phyloP scores from a whole-genome alignment of 345 rosid species.

The Eucalyptus melliodora region DNA sequence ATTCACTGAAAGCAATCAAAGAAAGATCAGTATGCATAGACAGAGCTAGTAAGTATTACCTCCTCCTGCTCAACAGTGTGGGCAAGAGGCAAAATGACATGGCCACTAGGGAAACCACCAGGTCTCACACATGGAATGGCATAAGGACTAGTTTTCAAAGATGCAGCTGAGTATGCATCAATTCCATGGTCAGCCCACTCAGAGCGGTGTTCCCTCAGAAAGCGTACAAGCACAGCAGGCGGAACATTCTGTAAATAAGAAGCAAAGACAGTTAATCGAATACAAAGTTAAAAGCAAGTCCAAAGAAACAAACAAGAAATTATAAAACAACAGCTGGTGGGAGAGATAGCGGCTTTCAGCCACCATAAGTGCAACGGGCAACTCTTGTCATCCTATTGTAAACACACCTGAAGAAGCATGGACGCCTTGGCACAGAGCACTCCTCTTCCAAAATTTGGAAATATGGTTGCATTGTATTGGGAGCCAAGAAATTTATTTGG shows the following conservation, averaged over 20 bases:
- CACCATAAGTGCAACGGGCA: background rate
- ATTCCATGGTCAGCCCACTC: slow-evolving; percentile 98
- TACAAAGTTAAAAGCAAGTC: background rate
- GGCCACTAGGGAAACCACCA: slow-evolving; percentile 85
- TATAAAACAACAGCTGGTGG: background rate
- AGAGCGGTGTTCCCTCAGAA: slow-evolving; percentile 94
- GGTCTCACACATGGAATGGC: slow-evolving; percentile 79
- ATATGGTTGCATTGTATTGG: slow-evolving; percentile 47
- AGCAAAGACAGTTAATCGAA: background rate
- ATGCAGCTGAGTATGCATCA: slow-evolving; percentile 77
- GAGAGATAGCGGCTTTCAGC: background rate
- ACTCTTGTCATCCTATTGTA: background rate
- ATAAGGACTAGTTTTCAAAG: slow-evolving; percentile 77
- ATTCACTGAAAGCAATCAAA: background rate
- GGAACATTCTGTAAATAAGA: slow-evolving; percentile 63
- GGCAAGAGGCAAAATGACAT: slow-evolving; percentile 86
- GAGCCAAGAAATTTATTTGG: slow-evolving; percentile 65
- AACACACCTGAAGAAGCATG: slow-evolving; percentile 81
- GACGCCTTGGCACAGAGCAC: slow-evolving; percentile 95
- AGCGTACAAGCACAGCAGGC: slow-evolving; percentile 78
- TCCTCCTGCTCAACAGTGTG: slow-evolving; percentile 93
- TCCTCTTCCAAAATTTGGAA: slow-evolving; percentile 80
- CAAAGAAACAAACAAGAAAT: background rate
- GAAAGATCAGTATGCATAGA: background rate
- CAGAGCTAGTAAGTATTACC: slow-evolving; percentile 18